Conservation (phyloP, 2,329 filamentous ascomycete genomes). For the Sporothrix mexicana region DNA sequence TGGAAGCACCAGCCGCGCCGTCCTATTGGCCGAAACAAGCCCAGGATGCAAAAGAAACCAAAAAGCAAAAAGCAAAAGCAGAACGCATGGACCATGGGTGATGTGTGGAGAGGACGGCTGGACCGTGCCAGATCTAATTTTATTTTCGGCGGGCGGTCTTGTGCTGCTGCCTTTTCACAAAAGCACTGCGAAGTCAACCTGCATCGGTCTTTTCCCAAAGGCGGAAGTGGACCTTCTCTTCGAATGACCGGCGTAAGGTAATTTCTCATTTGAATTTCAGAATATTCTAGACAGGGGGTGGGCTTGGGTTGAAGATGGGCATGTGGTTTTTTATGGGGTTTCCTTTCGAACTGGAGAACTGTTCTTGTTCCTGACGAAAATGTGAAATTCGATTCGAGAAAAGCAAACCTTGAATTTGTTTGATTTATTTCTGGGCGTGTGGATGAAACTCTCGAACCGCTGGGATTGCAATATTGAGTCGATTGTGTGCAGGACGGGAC, state of each 20-base stretch:
- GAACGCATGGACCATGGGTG: slow-evolving; percentile 14
- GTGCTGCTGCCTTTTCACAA: no score
- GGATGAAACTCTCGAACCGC: slow-evolving; percentile 7
- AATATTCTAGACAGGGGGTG: no score
- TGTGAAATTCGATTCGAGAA: background rate
- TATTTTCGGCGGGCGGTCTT: slow-evolving; percentile 31
- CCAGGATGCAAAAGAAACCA: background rate
- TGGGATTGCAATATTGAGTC: background rate
- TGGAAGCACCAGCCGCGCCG: background rate
- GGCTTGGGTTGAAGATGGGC: background rate
- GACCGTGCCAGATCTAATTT: slow-evolving; percentile 32
- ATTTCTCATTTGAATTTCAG: slow-evolving; percentile 22
- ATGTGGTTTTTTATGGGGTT: slow-evolving; percentile 14
- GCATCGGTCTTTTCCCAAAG: slow-evolving; percentile 14
- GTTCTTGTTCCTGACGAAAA: background rate
- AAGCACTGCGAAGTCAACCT: no score
- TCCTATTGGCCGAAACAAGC: background rate
- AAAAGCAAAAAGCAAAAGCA: background rate
- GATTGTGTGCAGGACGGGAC: background rate
- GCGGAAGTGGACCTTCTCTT: background rate
- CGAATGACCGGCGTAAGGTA: slow-evolving; percentile 15
- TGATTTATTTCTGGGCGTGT: slow-evolving; percentile 9
- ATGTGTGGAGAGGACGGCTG: slow-evolving; percentile 9
- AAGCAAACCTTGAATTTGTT: background rate
- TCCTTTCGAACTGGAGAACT: background rate